These are phyloP conservation scores for Lolium perenne DNA, from an alignment of 176 grass and related monocot species.

Conservation along the genomic window DNA sequence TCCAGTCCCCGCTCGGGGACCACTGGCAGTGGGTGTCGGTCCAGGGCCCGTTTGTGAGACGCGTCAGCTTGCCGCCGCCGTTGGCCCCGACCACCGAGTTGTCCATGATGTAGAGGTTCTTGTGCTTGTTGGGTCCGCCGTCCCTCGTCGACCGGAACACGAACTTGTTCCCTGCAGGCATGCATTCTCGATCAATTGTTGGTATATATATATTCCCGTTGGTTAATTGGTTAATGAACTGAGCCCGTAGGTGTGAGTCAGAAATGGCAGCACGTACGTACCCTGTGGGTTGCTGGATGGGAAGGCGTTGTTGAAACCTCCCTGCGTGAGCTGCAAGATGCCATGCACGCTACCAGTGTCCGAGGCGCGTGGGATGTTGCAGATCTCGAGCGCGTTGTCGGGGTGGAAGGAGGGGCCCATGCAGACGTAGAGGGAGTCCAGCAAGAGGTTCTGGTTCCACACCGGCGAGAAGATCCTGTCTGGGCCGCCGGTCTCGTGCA, in stretches of 20 bases:
- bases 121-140: neutral
- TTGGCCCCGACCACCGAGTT: neutral
- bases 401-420: too few species aligned
- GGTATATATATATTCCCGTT: too few species aligned
- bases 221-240: too few species aligned
- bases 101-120: conserved; percentile 52
- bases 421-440: conserved; percentile 38
- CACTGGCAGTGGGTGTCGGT: conserved; percentile 53
- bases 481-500: neutral
- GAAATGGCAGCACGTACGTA: too few species aligned
- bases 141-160: conserved; percentile 51
- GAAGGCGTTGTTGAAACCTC: neutral
- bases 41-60: conserved; percentile 42
- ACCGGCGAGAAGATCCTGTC: conserved; percentile 35
- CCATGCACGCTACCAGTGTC: too few species aligned
- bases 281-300: too few species aligned
- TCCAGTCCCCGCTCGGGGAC: conserved; percentile 45
- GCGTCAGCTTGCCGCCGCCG: neutral
- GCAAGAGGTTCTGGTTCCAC: conserved; percentile 51
- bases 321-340: too few species aligned
- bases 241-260: too few species aligned
- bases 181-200: too few species aligned
- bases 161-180: neutral
- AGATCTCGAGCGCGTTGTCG: conserved; percentile 14
- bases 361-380: too few species aligned